phyloP scores from a whole-genome alignment of 208 protist genomes.

The Entamoeba moshkovskii region DNA sequence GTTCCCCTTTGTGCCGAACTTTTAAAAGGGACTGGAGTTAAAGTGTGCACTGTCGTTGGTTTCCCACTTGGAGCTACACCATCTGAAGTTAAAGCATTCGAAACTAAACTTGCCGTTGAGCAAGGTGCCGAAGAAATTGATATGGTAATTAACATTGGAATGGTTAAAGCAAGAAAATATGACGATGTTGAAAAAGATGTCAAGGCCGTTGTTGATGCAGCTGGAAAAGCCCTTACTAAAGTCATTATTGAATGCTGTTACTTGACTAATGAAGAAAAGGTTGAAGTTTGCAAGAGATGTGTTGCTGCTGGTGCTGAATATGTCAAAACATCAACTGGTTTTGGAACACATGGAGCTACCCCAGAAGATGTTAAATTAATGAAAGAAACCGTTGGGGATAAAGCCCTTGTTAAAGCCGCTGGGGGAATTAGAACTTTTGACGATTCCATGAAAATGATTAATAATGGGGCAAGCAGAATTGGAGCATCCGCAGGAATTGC shows the following conservation, averaged over 20 bases:
- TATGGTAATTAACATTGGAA: slow-evolving; percentile 74
- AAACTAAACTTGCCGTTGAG: slow-evolving; percentile 50
- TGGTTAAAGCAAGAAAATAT: slow-evolving; percentile 61
- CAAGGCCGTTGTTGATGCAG: slow-evolving; percentile 43
- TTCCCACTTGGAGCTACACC: slow-evolving; percentile 71
- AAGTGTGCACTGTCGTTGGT: slow-evolving; percentile 54
- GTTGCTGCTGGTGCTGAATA: slow-evolving; percentile 62
- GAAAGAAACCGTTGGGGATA: slow-evolving; percentile 61
- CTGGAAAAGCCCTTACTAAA: slow-evolving; percentile 21
- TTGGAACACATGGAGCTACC: slow-evolving; percentile 60
- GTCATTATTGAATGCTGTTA: slow-evolving; percentile 74
- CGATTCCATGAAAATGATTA: slow-evolving; percentile 58
- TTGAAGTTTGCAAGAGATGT: slow-evolving; percentile 61
- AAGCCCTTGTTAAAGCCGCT: slow-evolving; percentile 59
- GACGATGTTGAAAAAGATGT: slow-evolving; percentile 63
- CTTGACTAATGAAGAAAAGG: slow-evolving; percentile 61
- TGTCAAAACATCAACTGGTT: slow-evolving; percentile 81
- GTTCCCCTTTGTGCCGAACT: slow-evolving; percentile 43
- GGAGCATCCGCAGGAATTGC: slow-evolving; percentile 46
- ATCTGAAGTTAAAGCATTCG: slow-evolving; percentile 55
- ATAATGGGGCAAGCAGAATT: slow-evolving; percentile 60
- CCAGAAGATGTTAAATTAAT: slow-evolving; percentile 65
- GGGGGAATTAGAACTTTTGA: slow-evolving; percentile 62
- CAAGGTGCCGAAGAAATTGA: slow-evolving; percentile 70
- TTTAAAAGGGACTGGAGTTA: slow-evolving; percentile 46